Evolutionary conservation across 1,139 yeast genomes (phyloP).

Genomic region (Trichomonascaceae sp.): DNA sequence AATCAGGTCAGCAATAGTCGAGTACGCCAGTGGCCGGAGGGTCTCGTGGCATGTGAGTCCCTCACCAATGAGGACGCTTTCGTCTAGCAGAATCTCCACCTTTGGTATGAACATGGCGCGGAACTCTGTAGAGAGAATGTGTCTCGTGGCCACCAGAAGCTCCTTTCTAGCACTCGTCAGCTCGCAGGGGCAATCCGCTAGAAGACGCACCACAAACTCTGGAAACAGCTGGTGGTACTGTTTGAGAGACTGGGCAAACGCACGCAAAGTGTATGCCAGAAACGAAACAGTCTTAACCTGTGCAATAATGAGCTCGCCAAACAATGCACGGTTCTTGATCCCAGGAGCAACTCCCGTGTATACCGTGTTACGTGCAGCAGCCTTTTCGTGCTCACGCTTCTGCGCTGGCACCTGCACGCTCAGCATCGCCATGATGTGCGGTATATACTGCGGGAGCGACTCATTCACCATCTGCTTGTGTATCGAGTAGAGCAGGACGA

Average conservation of each 20-base stretch:
- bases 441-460: constrained; percentile 65
- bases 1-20: constrained; percentile 91
- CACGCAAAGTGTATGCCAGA: constrained; percentile 83
- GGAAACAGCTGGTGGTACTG: constrained; percentile 67
- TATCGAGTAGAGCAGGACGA: constrained; percentile 82
- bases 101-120: constrained; percentile 74
- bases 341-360: constrained; percentile 46
- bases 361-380: constrained; percentile 41
- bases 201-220: constrained; percentile 66
- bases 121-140: constrained; percentile 80
- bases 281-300: constrained; percentile 96
- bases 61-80: constrained; percentile 77
- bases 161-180: constrained; percentile 87
- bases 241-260: constrained; percentile 54
- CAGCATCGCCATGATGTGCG: constrained; percentile 66
- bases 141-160: constrained; percentile 85
- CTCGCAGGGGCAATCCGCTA: constrained; percentile 97
- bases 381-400: constrained; percentile 51
- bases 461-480: constrained; percentile 65
- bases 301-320: constrained; percentile 83
- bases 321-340: constrained; percentile 67
- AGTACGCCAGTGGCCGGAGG: constrained; percentile 76
- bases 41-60: constrained; percentile 89
- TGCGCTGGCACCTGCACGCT: constrained; percentile 66
- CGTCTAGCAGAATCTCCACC: constrained; percentile 73